phyloP scores from a whole-genome alignment of 108 stramenopile genomes.

The Cyclostephanos invisitatus region DNA sequence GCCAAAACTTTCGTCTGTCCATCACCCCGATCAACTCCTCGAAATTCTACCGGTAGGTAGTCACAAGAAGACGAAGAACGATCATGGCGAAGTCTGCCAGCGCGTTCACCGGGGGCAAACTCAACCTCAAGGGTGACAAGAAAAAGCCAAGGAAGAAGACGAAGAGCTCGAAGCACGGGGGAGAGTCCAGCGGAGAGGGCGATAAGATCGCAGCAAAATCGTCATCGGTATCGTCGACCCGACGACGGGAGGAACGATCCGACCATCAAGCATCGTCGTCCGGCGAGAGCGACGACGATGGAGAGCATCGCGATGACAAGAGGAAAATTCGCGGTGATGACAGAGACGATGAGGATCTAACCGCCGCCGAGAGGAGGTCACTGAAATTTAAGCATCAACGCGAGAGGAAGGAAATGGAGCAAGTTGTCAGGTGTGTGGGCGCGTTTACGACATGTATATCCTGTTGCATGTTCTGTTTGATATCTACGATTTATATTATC shows the following conservation, averaged over 20 bases:
- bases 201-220: slow-evolving; percentile 9
- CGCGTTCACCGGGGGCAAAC: slow-evolving; percentile 35
- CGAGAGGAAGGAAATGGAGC: slow-evolving; percentile 66
- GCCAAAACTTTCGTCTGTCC: no score
- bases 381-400: slow-evolving; percentile 53
- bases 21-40: no score
- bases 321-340: background rate
- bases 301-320: background rate
- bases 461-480: background rate
- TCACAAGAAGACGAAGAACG: no score
- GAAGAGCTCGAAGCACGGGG: slow-evolving; percentile 23
- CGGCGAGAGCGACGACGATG: slow-evolving; percentile 13
- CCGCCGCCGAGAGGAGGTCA: slow-evolving; percentile 69
- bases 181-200: slow-evolving; percentile 11
- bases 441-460: background rate
- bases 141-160: slow-evolving; percentile 29
- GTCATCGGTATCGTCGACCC: background rate
- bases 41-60: no score
- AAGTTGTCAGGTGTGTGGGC: slow-evolving; percentile 40
- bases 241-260: slow-evolving; percentile 3
- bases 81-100: slow-evolving; percentile 19
- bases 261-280: background rate
- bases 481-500: background rate
- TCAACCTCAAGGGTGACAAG: slow-evolving; percentile 42
- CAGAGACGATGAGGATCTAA: slow-evolving; percentile 67